These are phyloP conservation scores for Hyphopichia khmerensis DNA, from an alignment of 1,139 yeast species.

Conservation along the genomic window DNA sequence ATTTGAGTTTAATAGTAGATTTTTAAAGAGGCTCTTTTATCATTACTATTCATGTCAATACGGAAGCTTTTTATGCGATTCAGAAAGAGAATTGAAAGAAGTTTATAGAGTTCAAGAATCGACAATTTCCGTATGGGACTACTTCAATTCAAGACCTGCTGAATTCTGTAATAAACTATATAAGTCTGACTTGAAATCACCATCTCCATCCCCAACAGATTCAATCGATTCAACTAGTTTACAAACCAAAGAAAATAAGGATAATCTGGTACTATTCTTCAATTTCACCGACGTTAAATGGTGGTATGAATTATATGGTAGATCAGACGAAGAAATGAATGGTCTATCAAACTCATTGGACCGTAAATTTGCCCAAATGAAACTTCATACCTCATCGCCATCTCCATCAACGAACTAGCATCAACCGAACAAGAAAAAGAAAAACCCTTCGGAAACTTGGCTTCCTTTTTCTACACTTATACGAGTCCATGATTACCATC, in stretches of 20 bases:
- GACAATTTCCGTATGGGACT: conserved; percentile 91
- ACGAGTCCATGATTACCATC: too few species aligned
- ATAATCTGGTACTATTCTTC: conserved; percentile 57
- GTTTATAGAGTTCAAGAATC: conserved; percentile 34
- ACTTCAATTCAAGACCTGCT: conserved; percentile 71
- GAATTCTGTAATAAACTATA: conserved; percentile 66
- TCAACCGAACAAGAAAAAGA: not conserved
- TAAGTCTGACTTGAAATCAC: conserved; percentile 8
- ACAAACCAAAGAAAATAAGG: conserved; percentile 24
- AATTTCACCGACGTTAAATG: conserved; percentile 69
- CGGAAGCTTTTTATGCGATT: conserved; percentile 82
- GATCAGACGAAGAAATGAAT: conserved; percentile 81
- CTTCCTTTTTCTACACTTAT: too few species aligned
- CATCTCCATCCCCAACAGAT: not conserved
- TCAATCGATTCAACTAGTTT: not conserved
- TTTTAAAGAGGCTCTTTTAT: conserved; percentile 76
- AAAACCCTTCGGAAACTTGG: not conserved
- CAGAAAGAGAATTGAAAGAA: conserved; percentile 56
- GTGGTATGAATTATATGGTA: conserved; percentile 86
- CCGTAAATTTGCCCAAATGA: conserved; percentile 43
- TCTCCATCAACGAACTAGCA: not conserved
- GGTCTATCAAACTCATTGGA: conserved; percentile 48
- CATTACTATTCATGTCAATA: conserved; percentile 93
- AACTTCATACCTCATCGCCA: conserved; percentile 7
- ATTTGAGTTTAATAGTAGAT: conserved; percentile 89